These are phyloP conservation scores for Fusarium praegraminearum DNA, from an alignment of 2,329 filamentous ascomycete genomes.

Conservation along the genomic window DNA sequence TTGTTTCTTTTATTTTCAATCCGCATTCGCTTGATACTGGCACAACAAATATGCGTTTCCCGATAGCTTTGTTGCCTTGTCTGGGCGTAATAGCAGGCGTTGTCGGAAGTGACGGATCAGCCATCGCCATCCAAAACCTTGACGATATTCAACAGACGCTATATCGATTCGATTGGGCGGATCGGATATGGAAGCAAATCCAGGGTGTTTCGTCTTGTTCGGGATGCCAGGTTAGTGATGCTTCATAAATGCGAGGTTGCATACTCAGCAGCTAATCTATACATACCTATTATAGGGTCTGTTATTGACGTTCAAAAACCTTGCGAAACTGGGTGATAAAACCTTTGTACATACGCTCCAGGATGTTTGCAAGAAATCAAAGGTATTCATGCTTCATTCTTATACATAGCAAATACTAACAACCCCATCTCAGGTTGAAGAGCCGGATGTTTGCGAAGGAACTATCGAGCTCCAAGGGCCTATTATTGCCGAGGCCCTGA, in stretches of 20 bases:
- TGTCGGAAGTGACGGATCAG: slow-evolving; percentile 17
- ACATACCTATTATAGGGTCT: slow-evolving; percentile 44
- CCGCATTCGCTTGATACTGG: not conserved
- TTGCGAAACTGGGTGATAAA: slow-evolving; percentile 58
- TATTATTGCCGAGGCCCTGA: slow-evolving; percentile 62
- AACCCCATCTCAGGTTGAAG: slow-evolving; percentile 56
- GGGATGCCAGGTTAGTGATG: slow-evolving; percentile 38
- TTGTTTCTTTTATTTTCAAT: not conserved
- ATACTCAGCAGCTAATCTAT: slow-evolving; percentile 3
- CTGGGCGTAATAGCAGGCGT: slow-evolving; percentile 21
- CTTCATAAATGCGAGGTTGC: not conserved
- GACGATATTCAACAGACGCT: slow-evolving; percentile 28
- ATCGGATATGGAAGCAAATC: slow-evolving; percentile 33
- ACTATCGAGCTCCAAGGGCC: slow-evolving; percentile 64
- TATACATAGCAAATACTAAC: not conserved
- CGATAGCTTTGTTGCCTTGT: slow-evolving; percentile 15
- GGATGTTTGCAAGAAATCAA: slow-evolving; percentile 51
- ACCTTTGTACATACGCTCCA: slow-evolving; percentile 53
- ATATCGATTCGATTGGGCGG: slow-evolving; percentile 28
- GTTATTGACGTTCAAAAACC: slow-evolving; percentile 56
- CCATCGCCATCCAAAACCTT: slow-evolving; percentile 10
- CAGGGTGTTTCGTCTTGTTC: slow-evolving; percentile 38
- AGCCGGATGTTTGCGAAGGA: slow-evolving; percentile 67
- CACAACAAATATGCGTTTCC: slow-evolving; percentile 21
- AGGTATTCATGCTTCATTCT: slow-evolving; percentile 38